Base-by-base conservation (phyloP, 768 basidiomycete genomes). In the Daedalea quercina region DNA sequence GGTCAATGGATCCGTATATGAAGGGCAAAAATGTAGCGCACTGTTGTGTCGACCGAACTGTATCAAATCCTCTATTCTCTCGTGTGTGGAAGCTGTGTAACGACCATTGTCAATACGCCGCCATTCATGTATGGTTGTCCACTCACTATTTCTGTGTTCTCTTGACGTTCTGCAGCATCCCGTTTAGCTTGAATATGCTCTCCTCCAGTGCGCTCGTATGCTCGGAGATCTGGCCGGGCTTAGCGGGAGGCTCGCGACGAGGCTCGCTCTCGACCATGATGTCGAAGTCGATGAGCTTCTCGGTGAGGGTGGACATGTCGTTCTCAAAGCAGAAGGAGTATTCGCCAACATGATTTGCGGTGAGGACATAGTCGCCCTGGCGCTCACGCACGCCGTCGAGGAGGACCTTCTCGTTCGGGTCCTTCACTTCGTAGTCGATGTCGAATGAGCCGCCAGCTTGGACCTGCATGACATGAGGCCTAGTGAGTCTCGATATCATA, bases 201-300 rank as follows among this genome's bases (percentile, higher is more conserved):
- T 99, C 96, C 70, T 98, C 95, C 52, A 99, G 73, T 9, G 88
- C 83, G 50, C 81, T 90, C 23, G 96, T 97, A 60, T 98, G 96
- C 55, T 97, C 94, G 12, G 87, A 74, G 34, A 99, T 82, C 68
- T 92, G 89, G 13, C 85, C 85, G 3, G 88, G 80, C 67, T 93
- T 94, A 9, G 87, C 90, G 2, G 94, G 90, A 2, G 93, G 79
- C 63, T 93, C 86, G 47, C 92, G 76, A 47, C 96, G 76, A 1
- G 96, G 96, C 66, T 98, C 95, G 55, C 88, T 93, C 77, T 99
- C 96, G 44, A 93, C 92, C 93, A 97, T 94, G 70, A 99, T 98
- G 69, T 91, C 88, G 66, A 93, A 89, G 71, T 93, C 90, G 62
- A 99, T 80, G 44, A 98, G 80, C 69, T 98, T 98, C 72, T 93